Base-by-base conservation (phyloP, 495 filamentous ascomycete species). In the Xylaria scruposa region DNA sequence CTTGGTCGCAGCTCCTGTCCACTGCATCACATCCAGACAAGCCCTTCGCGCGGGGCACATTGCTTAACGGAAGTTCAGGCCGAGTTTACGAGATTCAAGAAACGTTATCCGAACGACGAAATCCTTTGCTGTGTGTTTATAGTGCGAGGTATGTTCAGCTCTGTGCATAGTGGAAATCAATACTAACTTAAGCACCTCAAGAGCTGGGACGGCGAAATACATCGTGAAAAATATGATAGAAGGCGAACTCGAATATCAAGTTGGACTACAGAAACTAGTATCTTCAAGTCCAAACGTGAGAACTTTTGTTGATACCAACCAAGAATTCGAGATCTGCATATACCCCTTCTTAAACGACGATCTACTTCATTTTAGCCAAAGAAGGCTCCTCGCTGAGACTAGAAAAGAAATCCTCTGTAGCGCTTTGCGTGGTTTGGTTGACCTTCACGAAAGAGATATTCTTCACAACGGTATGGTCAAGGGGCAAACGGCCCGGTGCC, bases 121-220 rank as follows among this genome's bases (percentile, higher is more conserved):
- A 75, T 31, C 74, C 76, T n/a, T 64, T 75, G 29, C 49, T 76
- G 67, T 76, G 72, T 63, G 72, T 78, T 65, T 79, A 78, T 61
- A 74, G 73, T n/a, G 76, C 76, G 33, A 72, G 64, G 74, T 76
- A 53, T n/a, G 61, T 76, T 49, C 15, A 21, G 15, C 59, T 54
- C 21, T 58, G 12, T 21, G 7, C 4, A 42, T 0, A 17, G 31
- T 24, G 29, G 47, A 42, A 29, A 59, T 6, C 1, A 58, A 36
- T 42, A 26, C 47, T 71, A 24, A 72, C 47, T 56, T 56, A 42
- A 63, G 42, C 38, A 44, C 60, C 24, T 31, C 40, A 70, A 70
- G 68, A 29, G 58, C 58, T 17, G 49, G 51, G 61, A 4, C 46
- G 49, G 47, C 38, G 36, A 42, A 70, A 40, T 70, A 63, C 31